Percentiles rank a stretch among this genome's conserved stretches.
Evolutionary conservation across 1,139 yeast species (phyloP).

Genomic region (Blastobotrys capitulatus): DNA sequence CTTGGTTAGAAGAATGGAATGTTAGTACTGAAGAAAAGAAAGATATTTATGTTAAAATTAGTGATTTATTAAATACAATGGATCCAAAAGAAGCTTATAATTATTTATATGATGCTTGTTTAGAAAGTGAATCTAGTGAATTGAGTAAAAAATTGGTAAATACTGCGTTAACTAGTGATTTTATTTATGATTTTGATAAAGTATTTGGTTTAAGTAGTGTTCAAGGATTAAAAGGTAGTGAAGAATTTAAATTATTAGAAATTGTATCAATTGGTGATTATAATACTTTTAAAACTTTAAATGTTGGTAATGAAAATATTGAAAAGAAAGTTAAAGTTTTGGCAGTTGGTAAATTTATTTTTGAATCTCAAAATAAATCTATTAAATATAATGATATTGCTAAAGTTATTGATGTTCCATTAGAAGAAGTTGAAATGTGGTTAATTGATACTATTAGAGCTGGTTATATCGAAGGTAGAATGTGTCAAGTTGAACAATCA

Average conservation of each 20-base stretch:
- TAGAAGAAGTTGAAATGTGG: conserved; percentile 37
- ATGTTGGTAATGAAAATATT: conserved; percentile 20
- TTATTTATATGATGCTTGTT: conserved; percentile 29
- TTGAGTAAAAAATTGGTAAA: conserved; percentile 28
- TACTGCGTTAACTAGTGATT: conserved; percentile 26
- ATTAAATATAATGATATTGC: conserved; percentile 35
- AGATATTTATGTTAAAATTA: conserved; percentile 27
- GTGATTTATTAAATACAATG: conserved; percentile 25
- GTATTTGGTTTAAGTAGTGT: conserved; percentile 32
- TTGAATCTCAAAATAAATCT: conserved; percentile 23
- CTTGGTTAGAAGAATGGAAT: conserved; percentile 38
- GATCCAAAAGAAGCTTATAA: conserved; percentile 27
- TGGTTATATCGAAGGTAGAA: conserved; percentile 40
- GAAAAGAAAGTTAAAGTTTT: conserved; percentile 27
- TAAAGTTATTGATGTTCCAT: conserved; percentile 29
- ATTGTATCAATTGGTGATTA: conserved; percentile 34
- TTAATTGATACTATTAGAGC: conserved; percentile 41
- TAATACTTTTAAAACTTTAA: conserved; percentile 23
- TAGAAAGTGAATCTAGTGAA: conserved; percentile 19
- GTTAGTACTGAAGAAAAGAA: conserved; percentile 26
- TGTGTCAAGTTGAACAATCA: conserved; percentile 36
- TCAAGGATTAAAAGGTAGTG: conserved; percentile 24
- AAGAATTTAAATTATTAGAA: conserved; percentile 28
- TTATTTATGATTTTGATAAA: conserved; percentile 33
- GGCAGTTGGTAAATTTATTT: conserved; percentile 26